These are phyloP conservation scores for Apiospora sp. DNA, from an alignment of 2,329 filamentous ascomycete genomes.

Conservation along the genomic window DNA sequence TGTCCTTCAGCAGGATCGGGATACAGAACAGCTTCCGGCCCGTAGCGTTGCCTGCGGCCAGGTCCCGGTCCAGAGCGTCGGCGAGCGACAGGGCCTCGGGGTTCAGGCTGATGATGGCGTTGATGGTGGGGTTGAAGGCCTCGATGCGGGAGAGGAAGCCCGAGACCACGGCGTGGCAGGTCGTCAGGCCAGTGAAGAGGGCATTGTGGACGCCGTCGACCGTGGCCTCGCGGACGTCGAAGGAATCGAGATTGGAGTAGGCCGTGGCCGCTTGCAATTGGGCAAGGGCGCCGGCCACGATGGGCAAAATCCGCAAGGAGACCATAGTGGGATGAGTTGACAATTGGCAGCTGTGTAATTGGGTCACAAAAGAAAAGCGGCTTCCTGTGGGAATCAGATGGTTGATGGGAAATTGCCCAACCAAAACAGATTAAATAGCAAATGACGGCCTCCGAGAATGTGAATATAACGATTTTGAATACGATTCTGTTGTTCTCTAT, in stretches of 20 bases:
- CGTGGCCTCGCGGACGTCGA: slow-evolving; percentile 66
- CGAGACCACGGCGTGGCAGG: slow-evolving; percentile 62
- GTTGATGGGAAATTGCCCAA: neutral
- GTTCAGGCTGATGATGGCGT: slow-evolving; percentile 64
- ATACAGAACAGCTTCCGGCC: slow-evolving; percentile 64
- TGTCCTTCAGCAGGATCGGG: slow-evolving; percentile 70
- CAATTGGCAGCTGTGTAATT: neutral
- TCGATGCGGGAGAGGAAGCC: slow-evolving; percentile 66
- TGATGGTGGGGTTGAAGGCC: slow-evolving; percentile 62
- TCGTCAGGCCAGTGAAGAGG: slow-evolving; percentile 59
- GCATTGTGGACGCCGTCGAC: slow-evolving; percentile 63
- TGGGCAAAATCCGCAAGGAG: neutral
- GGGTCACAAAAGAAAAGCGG: neutral
- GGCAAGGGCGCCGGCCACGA: neutral
- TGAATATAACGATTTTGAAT: too few relatives aligned
- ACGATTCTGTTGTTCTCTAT: too few relatives aligned
- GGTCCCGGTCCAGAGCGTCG: slow-evolving; percentile 54
- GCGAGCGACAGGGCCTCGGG: slow-evolving; percentile 52
- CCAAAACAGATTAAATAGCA: neutral
- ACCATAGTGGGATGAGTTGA: neutral
- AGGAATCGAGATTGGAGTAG: slow-evolving; percentile 33
- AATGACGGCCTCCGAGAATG: too few relatives aligned
- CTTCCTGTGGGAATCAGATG: neutral
- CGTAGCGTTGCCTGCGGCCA: slow-evolving; percentile 55
- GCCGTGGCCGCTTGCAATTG: neutral